Evolutionary conservation across 2,329 filamentous ascomycete species (phyloP).

Genomic region (Paecilomyces fulvus): DNA sequence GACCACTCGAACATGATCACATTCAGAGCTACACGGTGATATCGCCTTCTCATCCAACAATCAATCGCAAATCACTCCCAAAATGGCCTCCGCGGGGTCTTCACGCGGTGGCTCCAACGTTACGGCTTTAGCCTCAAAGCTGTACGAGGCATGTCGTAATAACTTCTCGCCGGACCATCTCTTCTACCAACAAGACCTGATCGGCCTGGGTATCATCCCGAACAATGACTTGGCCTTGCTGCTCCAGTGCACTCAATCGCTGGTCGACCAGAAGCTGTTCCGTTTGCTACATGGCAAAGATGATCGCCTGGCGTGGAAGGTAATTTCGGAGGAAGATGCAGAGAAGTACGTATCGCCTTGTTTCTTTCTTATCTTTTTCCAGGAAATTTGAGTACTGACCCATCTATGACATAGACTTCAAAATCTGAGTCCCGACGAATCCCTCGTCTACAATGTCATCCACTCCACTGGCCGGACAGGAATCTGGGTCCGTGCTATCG

Average conservation of each 20-base stretch:
- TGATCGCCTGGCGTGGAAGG: slow-evolving; percentile 39
- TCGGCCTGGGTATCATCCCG: slow-evolving; percentile 35
- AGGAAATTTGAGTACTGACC: background rate
- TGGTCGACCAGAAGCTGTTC: slow-evolving; percentile 40
- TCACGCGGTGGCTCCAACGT: slow-evolving; percentile 16
- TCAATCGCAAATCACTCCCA: slow-evolving; percentile 4
- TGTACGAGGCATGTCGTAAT: slow-evolving; percentile 38
- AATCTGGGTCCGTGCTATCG: slow-evolving; percentile 84
- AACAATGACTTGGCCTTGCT: slow-evolving; percentile 35
- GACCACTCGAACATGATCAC: slow-evolving; percentile 22
- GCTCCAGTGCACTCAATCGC: slow-evolving; percentile 35
- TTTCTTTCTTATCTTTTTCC: background rate
- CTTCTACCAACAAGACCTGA: slow-evolving; percentile 40
- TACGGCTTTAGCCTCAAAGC: slow-evolving; percentile 33
- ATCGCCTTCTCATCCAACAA: slow-evolving; percentile 10
- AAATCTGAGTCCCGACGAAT: slow-evolving; percentile 57
- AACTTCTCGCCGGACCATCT: slow-evolving; percentile 34
- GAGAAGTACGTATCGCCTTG: slow-evolving; percentile 32
- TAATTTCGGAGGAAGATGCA: slow-evolving; percentile 41
- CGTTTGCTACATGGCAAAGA: slow-evolving; percentile 36
- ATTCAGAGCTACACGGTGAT: slow-evolving; percentile 4
- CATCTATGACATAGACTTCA: slow-evolving; percentile 24
- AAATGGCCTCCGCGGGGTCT: slow-evolving; percentile 28
- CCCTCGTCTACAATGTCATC: slow-evolving; percentile 79
- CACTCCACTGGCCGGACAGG: slow-evolving; percentile 77